phyloP scores from a whole-genome alignment of 257 asterid genomes.

The Primulina huaijiensis region DNA sequence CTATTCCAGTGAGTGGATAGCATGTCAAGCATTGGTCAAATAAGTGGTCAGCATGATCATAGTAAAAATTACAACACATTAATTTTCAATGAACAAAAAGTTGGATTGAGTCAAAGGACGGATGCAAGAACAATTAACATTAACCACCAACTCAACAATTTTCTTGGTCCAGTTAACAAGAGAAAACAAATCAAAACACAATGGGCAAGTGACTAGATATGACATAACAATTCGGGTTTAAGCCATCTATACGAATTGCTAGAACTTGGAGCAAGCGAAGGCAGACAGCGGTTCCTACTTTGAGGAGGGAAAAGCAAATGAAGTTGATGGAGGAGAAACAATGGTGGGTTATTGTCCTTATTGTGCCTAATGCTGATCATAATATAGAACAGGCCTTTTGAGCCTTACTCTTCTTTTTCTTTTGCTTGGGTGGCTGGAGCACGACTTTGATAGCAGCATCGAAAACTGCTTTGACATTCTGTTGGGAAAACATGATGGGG shows the following conservation, averaged over 20 bases:
- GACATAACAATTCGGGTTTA: not conserved
- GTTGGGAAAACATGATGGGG: not conserved
- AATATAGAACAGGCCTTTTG: slow-evolving; percentile 33
- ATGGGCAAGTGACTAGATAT: not conserved
- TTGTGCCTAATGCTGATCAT: slow-evolving; percentile 20
- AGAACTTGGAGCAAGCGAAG: not conserved
- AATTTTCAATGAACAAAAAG: not conserved
- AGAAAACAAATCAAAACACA: not conserved
- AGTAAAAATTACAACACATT: too few species aligned
- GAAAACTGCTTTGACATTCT: slow-evolving; percentile 35
- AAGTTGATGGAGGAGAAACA: too few species aligned
- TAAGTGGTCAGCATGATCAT: not conserved
- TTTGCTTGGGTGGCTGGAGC: slow-evolving; percentile 35
- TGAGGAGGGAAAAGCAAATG: not conserved
- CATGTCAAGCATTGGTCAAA: not conserved
- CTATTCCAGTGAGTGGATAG: not conserved
- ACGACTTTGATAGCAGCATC: slow-evolving; percentile 39
- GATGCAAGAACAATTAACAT: not conserved
- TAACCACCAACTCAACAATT: not conserved
- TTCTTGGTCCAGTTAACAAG: not conserved
- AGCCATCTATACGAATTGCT: not conserved
- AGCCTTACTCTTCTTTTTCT: slow-evolving; percentile 31
- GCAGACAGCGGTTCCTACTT: not conserved
- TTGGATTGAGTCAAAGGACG: not conserved
- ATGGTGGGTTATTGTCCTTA: too few species aligned